A percentile compares a stretch with the other conserved stretches of the same genome.
Conservation (phyloP, 306 rosid genomes). For the Trichosanthes truncata region DNA sequence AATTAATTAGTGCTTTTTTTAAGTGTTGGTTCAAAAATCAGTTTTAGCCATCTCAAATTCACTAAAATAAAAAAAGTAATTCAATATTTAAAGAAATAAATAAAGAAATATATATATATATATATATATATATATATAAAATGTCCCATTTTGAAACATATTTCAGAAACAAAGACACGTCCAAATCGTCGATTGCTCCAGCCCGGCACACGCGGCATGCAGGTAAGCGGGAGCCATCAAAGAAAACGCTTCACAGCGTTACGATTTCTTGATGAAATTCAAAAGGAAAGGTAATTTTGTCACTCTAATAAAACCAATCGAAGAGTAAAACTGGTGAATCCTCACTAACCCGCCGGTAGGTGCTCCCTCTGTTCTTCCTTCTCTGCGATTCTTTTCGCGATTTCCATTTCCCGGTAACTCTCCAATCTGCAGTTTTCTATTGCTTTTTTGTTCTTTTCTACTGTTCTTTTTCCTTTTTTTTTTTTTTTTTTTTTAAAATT, state of each 20-base stretch:
- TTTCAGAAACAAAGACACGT: neutral
- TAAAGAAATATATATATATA: too few relatives aligned
- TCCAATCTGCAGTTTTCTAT: neutral
- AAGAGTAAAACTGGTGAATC: neutral
- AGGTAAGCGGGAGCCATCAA: slow-evolving; percentile 7
- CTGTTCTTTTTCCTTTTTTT: neutral
- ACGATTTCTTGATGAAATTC: neutral
- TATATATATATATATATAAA: neutral
- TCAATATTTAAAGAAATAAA: too few relatives aligned
- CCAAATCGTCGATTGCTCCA: neutral
- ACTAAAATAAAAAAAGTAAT: too few relatives aligned
- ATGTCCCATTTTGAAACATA: neutral
- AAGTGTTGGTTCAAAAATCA: neutral
- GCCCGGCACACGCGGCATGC: neutral
- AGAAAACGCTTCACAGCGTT: neutral
- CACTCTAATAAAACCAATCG: neutral
- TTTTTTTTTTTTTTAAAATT: too few relatives aligned
- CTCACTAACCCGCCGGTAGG: neutral
- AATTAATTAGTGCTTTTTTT: too few relatives aligned
- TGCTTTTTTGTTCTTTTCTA: neutral
- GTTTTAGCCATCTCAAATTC: neutral
- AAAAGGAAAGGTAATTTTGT: slow-evolving; percentile 19
- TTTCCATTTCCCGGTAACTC: neutral
- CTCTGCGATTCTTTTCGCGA: neutral
- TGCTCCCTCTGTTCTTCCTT: slow-evolving; percentile 5